Evolutionary conservation across 306 rosid genomes (phyloP).

Genomic region (Quercus suber): DNA sequence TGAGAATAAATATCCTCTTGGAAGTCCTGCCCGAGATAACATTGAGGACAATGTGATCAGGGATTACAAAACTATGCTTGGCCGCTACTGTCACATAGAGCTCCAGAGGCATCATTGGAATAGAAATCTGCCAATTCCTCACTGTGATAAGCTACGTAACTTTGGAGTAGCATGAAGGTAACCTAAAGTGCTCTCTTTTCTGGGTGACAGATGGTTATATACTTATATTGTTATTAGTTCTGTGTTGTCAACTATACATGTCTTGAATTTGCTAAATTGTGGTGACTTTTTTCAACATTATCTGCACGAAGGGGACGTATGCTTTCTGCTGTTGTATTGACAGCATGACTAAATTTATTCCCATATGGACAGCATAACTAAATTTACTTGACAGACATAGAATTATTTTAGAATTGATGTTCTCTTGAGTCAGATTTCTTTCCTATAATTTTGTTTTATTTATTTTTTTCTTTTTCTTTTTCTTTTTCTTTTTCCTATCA

Average conservation of each 20-base stretch:
- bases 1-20: conserved; percentile 64
- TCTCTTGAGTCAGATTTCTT: neutral
- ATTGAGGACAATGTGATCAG: conserved; percentile 62
- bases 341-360: neutral
- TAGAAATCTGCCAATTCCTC: conserved; percentile 70
- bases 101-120: conserved; percentile 84
- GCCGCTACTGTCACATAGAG: conserved; percentile 79
- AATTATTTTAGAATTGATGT: neutral
- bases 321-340: neutral
- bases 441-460: neutral
- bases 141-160: conserved; percentile 63
- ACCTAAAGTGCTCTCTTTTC: conserved; percentile 7
- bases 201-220: neutral
- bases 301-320: neutral
- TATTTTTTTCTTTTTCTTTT: neutral
- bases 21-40: conserved; percentile 64
- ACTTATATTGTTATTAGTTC: neutral
- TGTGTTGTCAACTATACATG: conserved; percentile 2
- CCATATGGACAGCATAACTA: neutral
- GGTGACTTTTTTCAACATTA: neutral
- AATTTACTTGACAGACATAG: neutral
- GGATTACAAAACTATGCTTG: conserved; percentile 66
- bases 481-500: no score
- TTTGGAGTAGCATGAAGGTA: conserved; percentile 64
- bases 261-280: conserved; percentile 1